These are phyloP conservation scores for Hortaea sp. DNA, from an alignment of 2,329 filamentous ascomycete species.

Conservation along the genomic window DNA sequence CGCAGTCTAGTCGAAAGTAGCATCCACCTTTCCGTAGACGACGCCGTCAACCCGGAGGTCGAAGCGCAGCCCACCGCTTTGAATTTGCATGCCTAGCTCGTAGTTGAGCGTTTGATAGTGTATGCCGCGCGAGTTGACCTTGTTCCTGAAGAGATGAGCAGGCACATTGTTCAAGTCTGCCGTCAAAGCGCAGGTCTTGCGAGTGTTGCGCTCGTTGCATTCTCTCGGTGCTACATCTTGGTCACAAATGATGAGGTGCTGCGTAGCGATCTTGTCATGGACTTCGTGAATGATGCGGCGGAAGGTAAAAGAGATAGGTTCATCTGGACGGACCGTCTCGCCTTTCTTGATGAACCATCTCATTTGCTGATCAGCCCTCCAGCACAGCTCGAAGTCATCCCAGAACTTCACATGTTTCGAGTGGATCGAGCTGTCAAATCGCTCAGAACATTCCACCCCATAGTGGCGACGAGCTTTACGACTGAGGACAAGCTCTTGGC, in stretches of 20 bases:
- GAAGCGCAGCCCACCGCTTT: slow-evolving; percentile 64
- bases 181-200: slow-evolving; percentile 29
- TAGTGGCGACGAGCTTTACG: slow-evolving; percentile 65
- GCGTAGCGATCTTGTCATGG: slow-evolving; percentile 61
- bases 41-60: slow-evolving; percentile 68
- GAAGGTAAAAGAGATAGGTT: no score
- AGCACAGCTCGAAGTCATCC: slow-evolving; percentile 65
- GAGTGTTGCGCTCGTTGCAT: slow-evolving; percentile 12
- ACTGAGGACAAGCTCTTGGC: slow-evolving; percentile 61
- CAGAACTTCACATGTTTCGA: slow-evolving; percentile 62
- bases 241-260: slow-evolving; percentile 66
- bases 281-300: no score
- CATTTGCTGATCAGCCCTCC: slow-evolving; percentile 73
- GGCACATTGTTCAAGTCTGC: slow-evolving; percentile 67
- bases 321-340: slow-evolving; percentile 58
- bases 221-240: slow-evolving; percentile 51
- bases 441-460: slow-evolving; percentile 63
- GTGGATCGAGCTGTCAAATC: slow-evolving; percentile 62
- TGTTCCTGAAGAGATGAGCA: slow-evolving; percentile 57
- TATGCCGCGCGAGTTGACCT: slow-evolving; percentile 67
- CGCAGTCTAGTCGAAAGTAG: slow-evolving; percentile 46
- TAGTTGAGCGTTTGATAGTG: slow-evolving; percentile 73
- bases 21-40: slow-evolving; percentile 63
- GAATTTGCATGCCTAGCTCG: slow-evolving; percentile 68
- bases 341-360: slow-evolving; percentile 74